Evolutionary conservation across 345 rosid genomes (phyloP), one percentile per base, ranked within the genome.

Genomic region (Moricandia arvensis): DNA sequence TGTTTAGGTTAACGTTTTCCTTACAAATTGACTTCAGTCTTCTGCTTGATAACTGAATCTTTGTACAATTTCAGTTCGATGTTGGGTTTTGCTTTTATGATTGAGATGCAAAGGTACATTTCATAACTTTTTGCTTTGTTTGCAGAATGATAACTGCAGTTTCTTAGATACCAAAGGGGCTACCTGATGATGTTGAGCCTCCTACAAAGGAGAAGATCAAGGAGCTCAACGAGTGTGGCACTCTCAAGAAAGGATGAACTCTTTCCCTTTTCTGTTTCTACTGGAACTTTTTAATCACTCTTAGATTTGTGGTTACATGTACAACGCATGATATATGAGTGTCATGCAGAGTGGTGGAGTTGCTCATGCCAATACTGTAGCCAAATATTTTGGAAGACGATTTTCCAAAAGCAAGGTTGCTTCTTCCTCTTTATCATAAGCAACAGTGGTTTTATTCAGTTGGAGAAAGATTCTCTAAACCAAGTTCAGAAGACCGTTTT

Each of bases 141-240:
- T 21, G 24, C 24, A 21, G 24, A 21, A 21, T 21, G 24, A 21
- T 21, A 21, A 21, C 24, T 21, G 24, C 24, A 21, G 24, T 21
- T 21, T 21, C 24, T 21, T 21, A 21, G 24, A 21, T 21, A 21
- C 24, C 24, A 21, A 21, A 21, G 24, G 24, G 24, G 24, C 24
- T 21, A 21, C 24, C 24, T 21, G 24, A 21, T 18, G 84, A 81
- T 63, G 88, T 87, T 3, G 89, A 87, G 59, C 86, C 87, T 16
- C 93, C 93, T 57, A 84, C 93, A 21, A 81, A 79, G 71, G 89
- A 91, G 33, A 87, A 89, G 68, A 91, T 89, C 49, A 89, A 91
- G 54, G 90, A 85, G 78, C 59, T 91, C 33, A 83, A 7, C 38
- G 38, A 34, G 38, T 7, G 2, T 37, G 1, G 47, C 47, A 38